phyloP scores from a whole-genome alignment of 768 basidiomycete species.

The Psilocybe azurescens region DNA sequence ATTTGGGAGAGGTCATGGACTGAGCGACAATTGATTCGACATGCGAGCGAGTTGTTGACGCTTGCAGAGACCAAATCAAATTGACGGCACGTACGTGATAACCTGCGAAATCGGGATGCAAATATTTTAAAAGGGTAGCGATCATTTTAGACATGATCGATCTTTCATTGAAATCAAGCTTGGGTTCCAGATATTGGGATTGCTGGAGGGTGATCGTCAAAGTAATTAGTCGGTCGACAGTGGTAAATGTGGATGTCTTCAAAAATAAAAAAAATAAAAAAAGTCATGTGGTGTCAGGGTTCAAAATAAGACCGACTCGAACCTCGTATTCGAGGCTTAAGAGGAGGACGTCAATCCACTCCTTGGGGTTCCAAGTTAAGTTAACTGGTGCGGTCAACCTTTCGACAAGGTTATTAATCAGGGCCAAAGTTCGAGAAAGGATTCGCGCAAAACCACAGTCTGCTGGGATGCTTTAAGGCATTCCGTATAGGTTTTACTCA shows the following conservation, averaged over 20 bases:
- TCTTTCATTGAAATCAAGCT: slow-evolving; percentile 59
- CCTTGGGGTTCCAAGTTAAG: slow-evolving; percentile 63
- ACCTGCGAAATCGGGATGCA: slow-evolving; percentile 64
- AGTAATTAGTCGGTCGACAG: slow-evolving; percentile 67
- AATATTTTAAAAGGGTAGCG: slow-evolving; percentile 73
- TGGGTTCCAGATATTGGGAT: slow-evolving; percentile 54
- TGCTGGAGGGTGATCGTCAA: slow-evolving; percentile 61
- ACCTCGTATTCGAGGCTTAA: slow-evolving; percentile 62
- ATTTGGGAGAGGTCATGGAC: slow-evolving; percentile 63
- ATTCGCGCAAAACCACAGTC: slow-evolving; percentile 46
- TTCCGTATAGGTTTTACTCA: slow-evolving; percentile 51
- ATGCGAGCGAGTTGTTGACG: slow-evolving; percentile 55
- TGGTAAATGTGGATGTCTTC: slow-evolving; percentile 68
- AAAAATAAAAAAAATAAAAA: neutral
- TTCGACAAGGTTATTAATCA: slow-evolving; percentile 56
- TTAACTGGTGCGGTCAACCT: slow-evolving; percentile 44
- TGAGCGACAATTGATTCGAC: slow-evolving; percentile 84
- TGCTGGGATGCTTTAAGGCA: slow-evolving; percentile 37
- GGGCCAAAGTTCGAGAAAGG: slow-evolving; percentile 55
- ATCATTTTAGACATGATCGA: slow-evolving; percentile 64
- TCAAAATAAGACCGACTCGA: slow-evolving; percentile 23
- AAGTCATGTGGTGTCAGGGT: slow-evolving; percentile 13
- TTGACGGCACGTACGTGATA: slow-evolving; percentile 86
- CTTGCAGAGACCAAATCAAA: slow-evolving; percentile 83
- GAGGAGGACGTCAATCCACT: slow-evolving; percentile 68